Percentiles rank a stretch among this genome's conserved stretches.
These are phyloP conservation scores for Boletellus ananiceps DNA, from an alignment of 768 basidiomycete species.

Conservation along the genomic window DNA sequence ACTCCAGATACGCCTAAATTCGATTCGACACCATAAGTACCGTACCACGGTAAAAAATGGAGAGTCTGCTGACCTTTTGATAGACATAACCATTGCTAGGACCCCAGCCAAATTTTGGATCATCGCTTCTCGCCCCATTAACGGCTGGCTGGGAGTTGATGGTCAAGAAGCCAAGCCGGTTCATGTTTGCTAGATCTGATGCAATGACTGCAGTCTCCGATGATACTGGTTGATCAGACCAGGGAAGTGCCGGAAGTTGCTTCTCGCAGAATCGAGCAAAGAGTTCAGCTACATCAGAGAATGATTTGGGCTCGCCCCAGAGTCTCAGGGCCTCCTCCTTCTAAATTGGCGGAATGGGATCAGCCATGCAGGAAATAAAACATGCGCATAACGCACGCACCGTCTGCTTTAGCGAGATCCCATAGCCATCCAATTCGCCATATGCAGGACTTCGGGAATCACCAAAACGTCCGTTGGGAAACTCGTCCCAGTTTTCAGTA, in stretches of 20 bases:
- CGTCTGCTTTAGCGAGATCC: conserved; percentile 86
- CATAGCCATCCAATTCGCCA: conserved; percentile 96
- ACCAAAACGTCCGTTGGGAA: conserved; percentile 98
- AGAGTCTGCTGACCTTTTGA: conserved; percentile 63
- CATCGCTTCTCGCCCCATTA: conserved; percentile 80
- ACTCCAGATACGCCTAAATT: conserved; percentile 86
- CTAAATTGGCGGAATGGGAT: conserved; percentile 41
- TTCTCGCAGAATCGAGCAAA: conserved; percentile 83
- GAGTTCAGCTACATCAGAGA: conserved; percentile 62
- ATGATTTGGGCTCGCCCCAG: conserved; percentile 77
- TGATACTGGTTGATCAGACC: conserved; percentile 89
- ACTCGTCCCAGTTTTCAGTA: conserved; percentile 99
- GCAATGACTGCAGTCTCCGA: conserved; percentile 81
- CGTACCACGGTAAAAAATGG: background rate
- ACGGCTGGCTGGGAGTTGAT: conserved; percentile 98
- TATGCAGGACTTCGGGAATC: conserved; percentile 97
- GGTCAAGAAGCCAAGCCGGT: conserved; percentile 88
- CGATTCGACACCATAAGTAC: background rate
- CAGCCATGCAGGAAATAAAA: conserved; percentile 1
- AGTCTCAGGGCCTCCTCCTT: conserved; percentile 82
- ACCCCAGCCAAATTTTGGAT: conserved; percentile 89
- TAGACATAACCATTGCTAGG: conserved; percentile 92
- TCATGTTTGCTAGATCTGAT: conserved; percentile 75
- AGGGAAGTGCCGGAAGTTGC: conserved; percentile 76
- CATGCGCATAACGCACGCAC: conserved; percentile 37